Percentiles rank a stretch among this genome's conserved stretches.
Evolutionary conservation across 78 protist species (phyloP).

Genomic region (Dictyostelium firmibasis): DNA sequence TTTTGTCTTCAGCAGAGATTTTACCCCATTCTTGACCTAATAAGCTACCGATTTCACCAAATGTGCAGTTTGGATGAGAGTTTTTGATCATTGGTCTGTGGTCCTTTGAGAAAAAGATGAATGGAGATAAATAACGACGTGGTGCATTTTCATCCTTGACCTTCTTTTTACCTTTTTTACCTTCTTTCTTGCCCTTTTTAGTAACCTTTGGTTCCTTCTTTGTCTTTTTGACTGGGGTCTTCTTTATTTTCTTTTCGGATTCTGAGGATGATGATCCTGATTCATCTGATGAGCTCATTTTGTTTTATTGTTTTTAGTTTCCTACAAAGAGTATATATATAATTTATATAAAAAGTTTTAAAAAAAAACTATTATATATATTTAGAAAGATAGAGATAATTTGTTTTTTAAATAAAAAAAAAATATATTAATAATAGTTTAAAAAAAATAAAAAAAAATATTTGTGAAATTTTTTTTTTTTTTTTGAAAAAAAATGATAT

Average conservation of each 20-base stretch:
- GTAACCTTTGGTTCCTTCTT: conserved; percentile 21
- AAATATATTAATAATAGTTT: neutral
- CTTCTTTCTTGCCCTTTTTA: neutral
- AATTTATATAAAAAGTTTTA: neutral
- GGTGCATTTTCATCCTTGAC: conserved; percentile 61
- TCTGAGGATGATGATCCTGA: conserved; percentile 21
- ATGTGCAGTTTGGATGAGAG: conserved; percentile 39
- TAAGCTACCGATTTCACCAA: conserved; percentile 67
- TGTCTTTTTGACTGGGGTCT: conserved; percentile 48
- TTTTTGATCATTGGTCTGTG: conserved; percentile 42
- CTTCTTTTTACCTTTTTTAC: conserved; percentile 49
- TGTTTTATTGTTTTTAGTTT: neutral
- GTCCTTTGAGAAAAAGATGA: conserved; percentile 68
- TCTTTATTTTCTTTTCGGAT: conserved; percentile 9
- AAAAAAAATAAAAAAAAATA: neutral
- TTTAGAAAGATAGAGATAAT: neutral
- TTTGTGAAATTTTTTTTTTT: neutral
- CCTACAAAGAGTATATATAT: neutral
- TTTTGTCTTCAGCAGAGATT: conserved; percentile 29
- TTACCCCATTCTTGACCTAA: conserved; percentile 51
- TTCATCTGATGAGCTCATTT: conserved; percentile 45
- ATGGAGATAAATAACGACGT: conserved; percentile 64
- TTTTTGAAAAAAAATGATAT: neutral
- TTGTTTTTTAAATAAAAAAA: neutral
- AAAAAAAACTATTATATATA: neutral